Percentiles rank a stretch among this genome's conserved stretches.
Evolutionary conservation across 805 yeast genomes (phyloP).

Genomic region (Torulaspora indica): DNA sequence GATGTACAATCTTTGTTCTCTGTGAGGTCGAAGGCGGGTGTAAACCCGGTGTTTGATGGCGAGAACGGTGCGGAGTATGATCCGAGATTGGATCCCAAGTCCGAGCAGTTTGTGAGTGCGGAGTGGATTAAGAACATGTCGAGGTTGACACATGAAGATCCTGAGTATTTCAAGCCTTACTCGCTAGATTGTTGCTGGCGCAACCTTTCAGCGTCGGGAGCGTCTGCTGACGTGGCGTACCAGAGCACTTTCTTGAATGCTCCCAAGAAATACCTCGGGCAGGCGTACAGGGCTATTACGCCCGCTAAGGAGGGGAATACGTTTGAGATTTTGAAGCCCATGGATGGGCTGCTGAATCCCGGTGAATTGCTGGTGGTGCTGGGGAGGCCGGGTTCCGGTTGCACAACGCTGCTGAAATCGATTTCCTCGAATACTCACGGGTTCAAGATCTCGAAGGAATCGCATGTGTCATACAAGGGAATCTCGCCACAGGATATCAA

Average conservation of each 20-base stretch:
- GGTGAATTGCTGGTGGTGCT: slow-evolving; percentile 66
- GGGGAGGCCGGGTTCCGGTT: slow-evolving; percentile 79
- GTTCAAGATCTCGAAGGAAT: slow-evolving; percentile 44
- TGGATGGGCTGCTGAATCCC: slow-evolving; percentile 59
- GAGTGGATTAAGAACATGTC: slow-evolving; percentile 66
- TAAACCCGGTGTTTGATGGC: slow-evolving; percentile 26
- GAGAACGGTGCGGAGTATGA: slow-evolving; percentile 26
- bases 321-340: slow-evolving; percentile 55
- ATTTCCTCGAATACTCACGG: slow-evolving; percentile 58
- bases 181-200: slow-evolving; percentile 56
- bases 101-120: slow-evolving; percentile 54
- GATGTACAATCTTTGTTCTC: slow-evolving; percentile 19
- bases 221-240: slow-evolving; percentile 63
- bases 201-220: slow-evolving; percentile 56
- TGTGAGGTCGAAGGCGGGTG: slow-evolving; percentile 13
- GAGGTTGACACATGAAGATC: slow-evolving; percentile 48
- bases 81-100: slow-evolving; percentile 53
- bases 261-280: slow-evolving; percentile 31
- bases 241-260: slow-evolving; percentile 54
- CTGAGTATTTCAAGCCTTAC: slow-evolving; percentile 59
- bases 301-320: slow-evolving; percentile 27
- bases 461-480: slow-evolving; percentile 51
- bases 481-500: slow-evolving; percentile 47
- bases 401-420: slow-evolving; percentile 61
- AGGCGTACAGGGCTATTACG: slow-evolving; percentile 23